Percentiles rank a stretch among this genome's conserved stretches.
Evolutionary conservation across 2,329 filamentous ascomycete genomes (phyloP).

Genomic region (Nigrospora osmanthi): DNA sequence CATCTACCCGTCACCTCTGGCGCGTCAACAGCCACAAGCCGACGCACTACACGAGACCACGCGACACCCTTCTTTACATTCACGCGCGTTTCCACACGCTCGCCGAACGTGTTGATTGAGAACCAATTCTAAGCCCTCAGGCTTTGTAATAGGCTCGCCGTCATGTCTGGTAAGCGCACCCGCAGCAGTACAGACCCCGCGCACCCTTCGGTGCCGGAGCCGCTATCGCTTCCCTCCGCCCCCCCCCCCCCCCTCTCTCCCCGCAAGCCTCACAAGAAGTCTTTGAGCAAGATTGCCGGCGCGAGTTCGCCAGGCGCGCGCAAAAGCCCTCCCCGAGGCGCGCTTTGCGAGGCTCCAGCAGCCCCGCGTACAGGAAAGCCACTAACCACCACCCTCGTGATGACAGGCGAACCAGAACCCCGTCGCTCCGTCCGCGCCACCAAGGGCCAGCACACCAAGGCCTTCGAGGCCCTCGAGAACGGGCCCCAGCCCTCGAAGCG

Average conservation of each 20-base stretch:
- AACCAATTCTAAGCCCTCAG: background rate
- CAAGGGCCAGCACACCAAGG: constrained; percentile 91
- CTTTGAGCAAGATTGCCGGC: too few species aligned
- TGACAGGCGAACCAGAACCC: constrained; percentile 57
- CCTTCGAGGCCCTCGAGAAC: constrained; percentile 68
- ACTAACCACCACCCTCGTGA: constrained; percentile 11
- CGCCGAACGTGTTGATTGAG: background rate
- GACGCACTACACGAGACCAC: background rate
- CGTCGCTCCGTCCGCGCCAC: constrained; percentile 92
- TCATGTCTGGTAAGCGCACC: constrained; percentile 25
- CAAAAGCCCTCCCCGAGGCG: too few species aligned
- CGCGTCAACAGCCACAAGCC: background rate
- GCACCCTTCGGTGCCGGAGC: background rate
- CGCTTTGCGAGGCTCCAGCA: background rate
- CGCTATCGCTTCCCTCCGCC: too few species aligned
- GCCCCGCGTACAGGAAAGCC: background rate
- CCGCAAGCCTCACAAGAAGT: background rate
- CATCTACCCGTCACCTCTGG: background rate
- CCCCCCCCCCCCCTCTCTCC: too few species aligned
- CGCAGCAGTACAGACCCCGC: constrained; percentile 7
- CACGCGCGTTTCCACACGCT: background rate
- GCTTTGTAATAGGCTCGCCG: constrained; percentile 4
- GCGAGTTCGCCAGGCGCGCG: too few species aligned
- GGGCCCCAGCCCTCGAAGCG: constrained; percentile 45
- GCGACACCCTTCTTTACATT: too few species aligned